These are phyloP conservation scores for Nakazawaea wyomingensis DNA, from an alignment of 805 yeast species.

Conservation along the genomic window DNA sequence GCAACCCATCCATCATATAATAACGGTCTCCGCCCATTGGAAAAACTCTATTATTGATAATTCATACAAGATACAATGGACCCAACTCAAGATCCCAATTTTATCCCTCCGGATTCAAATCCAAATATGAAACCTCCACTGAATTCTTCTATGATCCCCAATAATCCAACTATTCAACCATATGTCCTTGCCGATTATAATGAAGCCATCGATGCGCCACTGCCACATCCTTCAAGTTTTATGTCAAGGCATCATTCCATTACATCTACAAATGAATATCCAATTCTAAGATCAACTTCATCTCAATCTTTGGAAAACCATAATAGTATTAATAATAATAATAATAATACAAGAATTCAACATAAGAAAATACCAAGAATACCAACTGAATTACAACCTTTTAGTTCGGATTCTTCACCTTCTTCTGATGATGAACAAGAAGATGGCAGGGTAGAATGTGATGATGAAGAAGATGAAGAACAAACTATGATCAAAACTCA, in stretches of 20 bases:
- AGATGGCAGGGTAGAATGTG: background rate
- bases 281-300: background rate
- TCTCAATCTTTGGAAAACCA: background rate
- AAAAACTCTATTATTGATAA: too few species aligned
- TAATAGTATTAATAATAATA: too few species aligned
- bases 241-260: background rate
- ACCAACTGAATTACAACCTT: conserved; percentile 54
- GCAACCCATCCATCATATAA: too few species aligned
- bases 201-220: conserved; percentile 68
- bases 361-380: conserved; percentile 40
- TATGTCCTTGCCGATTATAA: conserved; percentile 72
- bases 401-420: conserved; percentile 33
- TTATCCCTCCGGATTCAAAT: conserved; percentile 75
- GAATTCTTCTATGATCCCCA: conserved; percentile 65
- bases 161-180: conserved; percentile 71
- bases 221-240: conserved; percentile 40
- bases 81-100: conserved; percentile 88
- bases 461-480: background rate
- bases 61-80: conserved; percentile 60
- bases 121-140: conserved; percentile 60
- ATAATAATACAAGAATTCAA: too few species aligned
- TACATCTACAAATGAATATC: background rate
- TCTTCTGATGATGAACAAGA: conserved; percentile 26
- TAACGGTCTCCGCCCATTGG: too few species aligned
- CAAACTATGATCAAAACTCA: too few species aligned